A percentile compares a stretch with the other conserved stretches of the same genome.
Conservation (phyloP, 257 asterid species). For the Thymus quinquecostatus region DNA sequence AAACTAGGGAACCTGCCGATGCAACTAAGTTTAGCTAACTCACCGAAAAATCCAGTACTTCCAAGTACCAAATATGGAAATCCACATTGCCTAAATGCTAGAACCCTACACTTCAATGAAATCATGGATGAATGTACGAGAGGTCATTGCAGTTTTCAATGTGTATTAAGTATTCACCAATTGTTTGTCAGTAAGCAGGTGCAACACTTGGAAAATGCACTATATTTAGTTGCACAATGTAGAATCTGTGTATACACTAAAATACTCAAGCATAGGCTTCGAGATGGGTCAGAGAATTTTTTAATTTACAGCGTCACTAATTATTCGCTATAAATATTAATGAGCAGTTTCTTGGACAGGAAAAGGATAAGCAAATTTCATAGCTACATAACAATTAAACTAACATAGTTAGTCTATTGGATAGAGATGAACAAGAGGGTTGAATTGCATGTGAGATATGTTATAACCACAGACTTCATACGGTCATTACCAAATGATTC, state of each 20-base stretch:
- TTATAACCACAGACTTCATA: background rate
- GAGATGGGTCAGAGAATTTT: background rate
- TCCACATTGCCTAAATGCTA: background rate
- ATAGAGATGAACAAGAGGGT: slow-evolving; percentile 6
- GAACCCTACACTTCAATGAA: background rate
- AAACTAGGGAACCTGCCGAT: background rate
- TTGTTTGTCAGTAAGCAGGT: background rate
- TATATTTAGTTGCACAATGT: background rate
- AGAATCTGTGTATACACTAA: background rate
- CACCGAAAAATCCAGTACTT: background rate
- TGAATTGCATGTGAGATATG: slow-evolving; percentile 9
- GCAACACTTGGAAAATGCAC: background rate
- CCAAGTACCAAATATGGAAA: background rate
- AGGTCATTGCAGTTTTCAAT: background rate
- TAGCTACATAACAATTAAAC: background rate
- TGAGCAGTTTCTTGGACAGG: background rate
- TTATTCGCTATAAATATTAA: background rate
- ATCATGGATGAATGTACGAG: background rate
- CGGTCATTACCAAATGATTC: background rate
- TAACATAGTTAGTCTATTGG: background rate
- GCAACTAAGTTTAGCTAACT: slow-evolving; percentile 4
- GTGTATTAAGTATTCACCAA: background rate
- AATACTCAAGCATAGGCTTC: slow-evolving; percentile 4
- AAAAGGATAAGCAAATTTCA: background rate
- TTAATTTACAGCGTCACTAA: background rate